Conservation (phyloP, 148 eudicot genomes). For the Persicaria maculosa region DNA sequence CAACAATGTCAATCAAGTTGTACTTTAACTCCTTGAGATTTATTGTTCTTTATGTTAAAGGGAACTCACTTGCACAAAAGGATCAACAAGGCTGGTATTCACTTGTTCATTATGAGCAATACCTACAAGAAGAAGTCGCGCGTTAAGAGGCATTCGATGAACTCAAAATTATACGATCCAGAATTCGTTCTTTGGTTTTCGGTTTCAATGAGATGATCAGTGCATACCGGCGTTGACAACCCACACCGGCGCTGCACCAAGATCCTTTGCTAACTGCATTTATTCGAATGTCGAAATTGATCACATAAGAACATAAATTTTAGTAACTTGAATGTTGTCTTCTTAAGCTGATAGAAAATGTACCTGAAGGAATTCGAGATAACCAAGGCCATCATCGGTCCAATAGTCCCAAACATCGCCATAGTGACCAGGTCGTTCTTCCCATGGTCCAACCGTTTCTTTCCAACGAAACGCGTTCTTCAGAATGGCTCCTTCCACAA, state of each 20-base stretch:
- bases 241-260: conserved; percentile 85
- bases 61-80: conserved; percentile 4
- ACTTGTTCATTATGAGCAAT: conserved; percentile 17
- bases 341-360: neutral
- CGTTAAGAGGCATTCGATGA: neutral
- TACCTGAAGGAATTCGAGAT: conserved; percentile 46
- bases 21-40: too few species aligned
- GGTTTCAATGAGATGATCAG: neutral
- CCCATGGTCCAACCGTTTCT: conserved; percentile 86
- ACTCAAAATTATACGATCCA: neutral
- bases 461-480: conserved; percentile 83
- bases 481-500: conserved; percentile 71
- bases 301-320: conserved; percentile 5
- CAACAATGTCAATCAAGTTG: neutral
- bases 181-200: neutral
- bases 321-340: neutral
- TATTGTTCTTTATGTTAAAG: neutral
- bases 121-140: conserved; percentile 3
- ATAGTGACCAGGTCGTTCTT: conserved; percentile 65
- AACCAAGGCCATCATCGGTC: conserved; percentile 73
- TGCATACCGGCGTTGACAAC: conserved; percentile 63
- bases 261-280: conserved; percentile 80
- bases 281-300: neutral
- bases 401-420: conserved; percentile 72
- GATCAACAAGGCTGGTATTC: conserved; percentile 9